Evolutionary conservation across 805 yeast genomes (phyloP), one percentile per base, ranked within the genome.

Genomic region (Millerago galiae): DNA sequence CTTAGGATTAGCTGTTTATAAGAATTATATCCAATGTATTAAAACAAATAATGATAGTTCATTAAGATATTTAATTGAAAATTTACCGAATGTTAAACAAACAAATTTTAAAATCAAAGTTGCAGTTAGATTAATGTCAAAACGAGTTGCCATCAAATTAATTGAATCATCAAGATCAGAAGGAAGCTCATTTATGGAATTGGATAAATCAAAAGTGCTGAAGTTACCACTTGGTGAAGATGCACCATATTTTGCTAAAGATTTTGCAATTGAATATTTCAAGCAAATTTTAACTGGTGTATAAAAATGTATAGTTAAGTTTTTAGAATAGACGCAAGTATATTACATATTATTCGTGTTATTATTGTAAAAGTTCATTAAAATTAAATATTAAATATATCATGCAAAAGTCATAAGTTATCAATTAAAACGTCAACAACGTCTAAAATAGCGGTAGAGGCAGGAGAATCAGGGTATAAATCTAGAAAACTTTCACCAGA

Each of bases 401-500:
- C 13, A 35, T 30, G 21, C 31, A 29, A 6, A 29, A 29, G 32
- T 35, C 34, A 37, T 24, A 44, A 34, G 24, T 74, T 68, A 46
- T 79, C 88, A 51, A 87, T 62, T 46, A 83, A 62, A 1, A 70
- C 67, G 55, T 83, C 90, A 12, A 91, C 95, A 30, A 93, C 95
- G 38, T 81, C 83, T 46, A 88, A 61, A 42, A 93, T 81, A 1
- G 97, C 95, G 2, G 74, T 72, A 3, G 96, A 77, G 0, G 98
- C 96, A 0, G 99, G 98, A 4, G 96, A 86, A 46, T 90, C 96
- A 0, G 96, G 91, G 54, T 81, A 81, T 41, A 70, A 65, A 51
- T 89, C 96, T 44, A 88, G 67, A 61, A 91, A 93, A 46, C 85
- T 79, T 51, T 77, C 83, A 15, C 99, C 99, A 17, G 67, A 53